Conservation (phyloP, 2,329 filamentous ascomycete species). For the Orbilia brochopaga region DNA sequence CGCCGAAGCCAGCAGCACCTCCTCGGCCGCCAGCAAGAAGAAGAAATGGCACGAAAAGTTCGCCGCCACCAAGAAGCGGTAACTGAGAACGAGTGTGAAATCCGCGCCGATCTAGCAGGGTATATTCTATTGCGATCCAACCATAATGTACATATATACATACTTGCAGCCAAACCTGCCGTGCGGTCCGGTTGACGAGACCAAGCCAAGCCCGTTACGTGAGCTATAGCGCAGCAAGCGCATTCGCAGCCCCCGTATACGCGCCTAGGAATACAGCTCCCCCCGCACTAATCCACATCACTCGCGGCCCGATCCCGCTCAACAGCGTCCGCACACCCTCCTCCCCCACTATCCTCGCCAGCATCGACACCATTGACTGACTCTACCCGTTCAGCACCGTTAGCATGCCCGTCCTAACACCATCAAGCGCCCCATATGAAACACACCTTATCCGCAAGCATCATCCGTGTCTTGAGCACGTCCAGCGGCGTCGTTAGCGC, state of each 20-base stretch:
- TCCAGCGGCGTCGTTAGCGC: constrained; percentile 90
- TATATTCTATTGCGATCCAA: constrained; percentile 13
- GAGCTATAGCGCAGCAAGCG: constrained; percentile 36
- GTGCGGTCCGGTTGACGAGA: no score
- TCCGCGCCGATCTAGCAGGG: constrained; percentile 3
- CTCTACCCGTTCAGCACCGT: constrained; percentile 34
- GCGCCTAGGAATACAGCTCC: constrained; percentile 88
- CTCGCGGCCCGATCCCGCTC: constrained; percentile 72
- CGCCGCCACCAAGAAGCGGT: constrained; percentile 42
- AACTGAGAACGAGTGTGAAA: not conserved
- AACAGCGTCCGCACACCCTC: constrained; percentile 62
- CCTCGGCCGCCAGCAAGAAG: constrained; percentile 25
- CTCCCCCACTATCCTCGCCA: constrained; percentile 55
- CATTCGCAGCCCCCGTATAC: constrained; percentile 49
- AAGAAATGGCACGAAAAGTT: constrained; percentile 50
- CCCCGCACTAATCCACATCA: constrained; percentile 93
- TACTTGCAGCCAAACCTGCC: no score
- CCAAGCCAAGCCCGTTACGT: not conserved
- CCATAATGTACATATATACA: constrained; percentile 25
- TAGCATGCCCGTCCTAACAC: not conserved
- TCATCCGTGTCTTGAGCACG: constrained; percentile 94
- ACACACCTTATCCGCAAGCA: constrained; percentile 79
- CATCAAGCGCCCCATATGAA: constrained; percentile 57
- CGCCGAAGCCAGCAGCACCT: constrained; percentile 7
- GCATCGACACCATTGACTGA: constrained; percentile 43